Conservation (phyloP, 208 protist species). For the Wallacemonas sp. region DNA sequence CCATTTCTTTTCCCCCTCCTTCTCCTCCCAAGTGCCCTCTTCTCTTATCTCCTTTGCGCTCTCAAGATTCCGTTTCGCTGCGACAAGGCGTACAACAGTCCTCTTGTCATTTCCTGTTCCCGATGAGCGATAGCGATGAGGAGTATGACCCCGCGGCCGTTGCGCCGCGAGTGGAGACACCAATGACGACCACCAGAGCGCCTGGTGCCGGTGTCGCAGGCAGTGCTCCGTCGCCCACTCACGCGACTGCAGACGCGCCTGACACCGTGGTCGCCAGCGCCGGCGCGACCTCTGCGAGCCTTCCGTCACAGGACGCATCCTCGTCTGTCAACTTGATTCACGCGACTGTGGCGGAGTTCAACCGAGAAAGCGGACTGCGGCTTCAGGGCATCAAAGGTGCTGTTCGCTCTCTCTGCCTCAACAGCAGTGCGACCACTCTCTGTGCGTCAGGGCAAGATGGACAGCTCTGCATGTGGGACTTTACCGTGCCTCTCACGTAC, state of each 20-base stretch:
- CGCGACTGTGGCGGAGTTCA: too few relatives aligned
- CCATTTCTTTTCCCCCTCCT: not conserved
- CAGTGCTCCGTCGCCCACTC: not conserved
- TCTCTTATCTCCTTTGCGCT: not conserved
- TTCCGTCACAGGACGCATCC: not conserved
- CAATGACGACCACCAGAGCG: not conserved
- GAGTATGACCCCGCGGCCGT: conserved; percentile 60
- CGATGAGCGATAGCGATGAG: conserved; percentile 49
- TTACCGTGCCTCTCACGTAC: conserved; percentile 38
- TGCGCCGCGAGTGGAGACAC: not conserved
- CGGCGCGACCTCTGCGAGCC: not conserved
- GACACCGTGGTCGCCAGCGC: not conserved
- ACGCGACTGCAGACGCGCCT: not conserved
- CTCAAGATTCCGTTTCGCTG: not conserved
- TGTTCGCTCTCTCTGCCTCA: conserved; percentile 58
- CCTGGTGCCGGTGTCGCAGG: not conserved
- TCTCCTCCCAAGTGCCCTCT: not conserved
- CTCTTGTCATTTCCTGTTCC: not conserved
- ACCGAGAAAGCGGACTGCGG: conserved; percentile 18
- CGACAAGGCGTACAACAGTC: too few relatives aligned
- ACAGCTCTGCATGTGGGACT: conserved; percentile 81
- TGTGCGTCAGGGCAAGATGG: conserved; percentile 76
- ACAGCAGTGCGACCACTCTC: conserved; percentile 42
- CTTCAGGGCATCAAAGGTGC: conserved; percentile 57
- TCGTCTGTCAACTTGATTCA: not conserved